Base-by-base conservation (phyloP, 495 filamentous ascomycete species). In the Podospora pseudopauciseta region DNA sequence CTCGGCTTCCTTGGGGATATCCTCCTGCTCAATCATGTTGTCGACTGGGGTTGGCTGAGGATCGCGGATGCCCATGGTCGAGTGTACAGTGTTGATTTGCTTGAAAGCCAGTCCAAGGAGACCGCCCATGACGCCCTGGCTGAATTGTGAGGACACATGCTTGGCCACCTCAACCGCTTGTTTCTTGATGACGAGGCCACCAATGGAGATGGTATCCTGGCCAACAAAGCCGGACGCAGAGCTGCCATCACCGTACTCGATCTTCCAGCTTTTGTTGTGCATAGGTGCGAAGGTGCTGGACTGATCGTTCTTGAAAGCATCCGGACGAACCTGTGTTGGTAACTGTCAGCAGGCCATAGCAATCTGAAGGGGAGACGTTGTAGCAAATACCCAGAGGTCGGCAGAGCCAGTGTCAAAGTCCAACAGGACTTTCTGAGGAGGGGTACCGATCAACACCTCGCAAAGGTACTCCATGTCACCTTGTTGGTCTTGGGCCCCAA, bases 371-470 rank as follows among this genome's bases (percentile, higher is more conserved):
- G 28, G 9, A 7, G 2, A 18, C 13, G 28, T 4, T 20, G 5
- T 6, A 58, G n/a, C 7, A 49, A 49, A 67, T 82, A 94, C 90
- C 91, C 90, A 94, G 54, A 92, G 82, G 83, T 93, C 91, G 6
- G 88, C 82, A 58, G 89, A 91, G 13, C 90, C 91, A 32, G 91
- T 92, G 77, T 94, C 91, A 70, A 93, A 92, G 74, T 92, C 88
- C 60, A 93, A 74, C 61, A 80, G 84, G 66, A 92, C 63, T 54
- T 77, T 88, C 81, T 93, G 90, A 2, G 81, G 79, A 11, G 90
- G 90, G 1, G 86, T 90, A 32, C 91, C 91, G 71, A 93, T 89
- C 5, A 74, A 67, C 56, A 93, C 85, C 63, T 85, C 80, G 62
- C 86, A 90, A 44, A 93, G 83, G 71, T 92, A 92, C 80, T 86